Evolutionary conservation across 2,329 filamentous ascomycete species (phyloP).

Genomic region (Xylaria sp.): DNA sequence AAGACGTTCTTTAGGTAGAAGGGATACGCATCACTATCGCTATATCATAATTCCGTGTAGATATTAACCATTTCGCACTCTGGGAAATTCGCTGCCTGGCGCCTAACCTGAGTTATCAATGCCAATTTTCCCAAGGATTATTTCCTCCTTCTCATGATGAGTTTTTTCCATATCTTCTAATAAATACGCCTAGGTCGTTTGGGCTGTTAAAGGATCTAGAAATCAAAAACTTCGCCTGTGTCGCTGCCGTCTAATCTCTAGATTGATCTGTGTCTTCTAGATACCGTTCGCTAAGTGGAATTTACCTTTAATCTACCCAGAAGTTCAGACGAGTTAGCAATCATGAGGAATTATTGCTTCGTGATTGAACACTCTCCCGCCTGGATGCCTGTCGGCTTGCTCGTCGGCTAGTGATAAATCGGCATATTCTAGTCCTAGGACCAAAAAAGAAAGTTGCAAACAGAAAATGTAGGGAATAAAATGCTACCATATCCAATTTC

Average conservation of each 20-base stretch:
- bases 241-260: not conserved
- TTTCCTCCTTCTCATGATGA: not conserved
- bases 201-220: not conserved
- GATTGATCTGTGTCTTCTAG: slow-evolving; percentile 3
- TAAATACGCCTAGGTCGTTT: not conserved
- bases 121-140: not conserved
- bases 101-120: not conserved
- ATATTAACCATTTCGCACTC: not conserved
- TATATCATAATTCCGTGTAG: slow-evolving; percentile 4
- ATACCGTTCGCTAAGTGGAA: not conserved
- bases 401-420: not conserved
- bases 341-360: not conserved
- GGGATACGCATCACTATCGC: slow-evolving; percentile 13
- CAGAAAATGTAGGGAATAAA: not conserved
- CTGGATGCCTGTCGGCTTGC: not conserved
- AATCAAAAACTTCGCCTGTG: not conserved
- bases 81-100: too few species aligned
- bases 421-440: not conserved
- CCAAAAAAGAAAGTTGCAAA: not conserved
- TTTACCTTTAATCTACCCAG: slow-evolving; percentile 15
- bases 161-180: not conserved
- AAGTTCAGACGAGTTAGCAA: slow-evolving; percentile 6
- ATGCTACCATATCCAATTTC: not conserved
- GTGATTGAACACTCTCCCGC: not conserved
- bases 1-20: not conserved